Evolutionary conservation across 441 rosid species (phyloP).

Genomic region (Gossypium gossypioides): DNA sequence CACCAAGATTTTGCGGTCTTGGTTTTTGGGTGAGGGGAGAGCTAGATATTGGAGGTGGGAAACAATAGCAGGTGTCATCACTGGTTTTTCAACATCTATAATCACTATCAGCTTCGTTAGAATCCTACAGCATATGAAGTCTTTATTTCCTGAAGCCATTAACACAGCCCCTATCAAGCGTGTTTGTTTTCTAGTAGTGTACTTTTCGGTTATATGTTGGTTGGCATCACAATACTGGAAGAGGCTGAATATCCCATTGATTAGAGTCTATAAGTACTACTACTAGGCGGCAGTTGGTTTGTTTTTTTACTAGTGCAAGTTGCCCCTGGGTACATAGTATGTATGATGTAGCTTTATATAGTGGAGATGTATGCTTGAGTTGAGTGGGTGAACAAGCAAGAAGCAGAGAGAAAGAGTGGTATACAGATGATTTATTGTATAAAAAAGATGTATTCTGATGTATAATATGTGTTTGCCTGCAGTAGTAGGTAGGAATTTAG

Average conservation of each 20-base stretch:
- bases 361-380: background rate
- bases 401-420: background rate
- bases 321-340: background rate
- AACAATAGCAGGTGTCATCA: conserved; percentile 32
- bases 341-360: background rate
- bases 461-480: background rate
- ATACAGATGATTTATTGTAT: background rate
- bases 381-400: background rate
- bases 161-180: conserved; percentile 26
- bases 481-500: no score
- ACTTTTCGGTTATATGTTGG: conserved; percentile 39
- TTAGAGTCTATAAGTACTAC: conserved; percentile 14
- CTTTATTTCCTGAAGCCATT: conserved; percentile 13
- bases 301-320: background rate
- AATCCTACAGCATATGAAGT: conserved; percentile 29
- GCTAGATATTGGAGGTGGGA: conserved; percentile 38
- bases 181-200: conserved; percentile 39
- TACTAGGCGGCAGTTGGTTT: conserved; percentile 8
- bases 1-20: conserved; percentile 25
- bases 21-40: conserved; percentile 19
- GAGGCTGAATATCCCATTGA: conserved; percentile 29
- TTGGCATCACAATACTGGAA: conserved; percentile 33
- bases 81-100: conserved; percentile 44
- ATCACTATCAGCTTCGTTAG: conserved; percentile 31
- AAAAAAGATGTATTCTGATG: background rate